Conservation (phyloP, 345 rosid genomes). For the Dipteronia sinensis region DNA sequence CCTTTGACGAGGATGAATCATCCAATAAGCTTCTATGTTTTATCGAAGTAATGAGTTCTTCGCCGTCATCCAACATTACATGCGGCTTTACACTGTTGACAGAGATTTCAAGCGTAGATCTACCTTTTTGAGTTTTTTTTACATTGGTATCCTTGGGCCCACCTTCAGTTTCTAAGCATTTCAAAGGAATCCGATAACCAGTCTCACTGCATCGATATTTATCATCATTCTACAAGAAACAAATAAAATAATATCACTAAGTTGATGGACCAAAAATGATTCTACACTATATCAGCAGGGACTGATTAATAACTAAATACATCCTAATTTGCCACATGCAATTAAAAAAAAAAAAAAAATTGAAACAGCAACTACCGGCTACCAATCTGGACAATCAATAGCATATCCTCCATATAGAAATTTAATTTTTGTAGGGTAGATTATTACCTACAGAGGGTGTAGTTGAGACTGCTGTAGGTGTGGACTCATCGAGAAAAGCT, state of each 20-base stretch:
- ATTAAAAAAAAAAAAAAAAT: neutral
- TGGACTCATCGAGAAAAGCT: too few species aligned
- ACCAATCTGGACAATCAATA: neutral
- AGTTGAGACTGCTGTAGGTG: too few species aligned
- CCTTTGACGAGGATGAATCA: constrained; percentile 39
- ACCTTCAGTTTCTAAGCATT: constrained; percentile 56
- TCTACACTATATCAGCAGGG: neutral
- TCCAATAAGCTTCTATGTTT: constrained; percentile 51
- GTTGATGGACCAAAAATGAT: neutral
- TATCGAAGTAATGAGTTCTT: constrained; percentile 15
- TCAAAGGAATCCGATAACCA: constrained; percentile 84
- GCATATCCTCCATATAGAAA: too few species aligned
- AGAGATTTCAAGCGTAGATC: constrained; percentile 40
- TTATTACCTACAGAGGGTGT: too few species aligned
- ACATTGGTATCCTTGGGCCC: constrained; percentile 24
- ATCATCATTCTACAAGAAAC: constrained; percentile 50
- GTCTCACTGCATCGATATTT: constrained; percentile 95
- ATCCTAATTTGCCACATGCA: neutral
- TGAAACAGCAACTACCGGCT: neutral
- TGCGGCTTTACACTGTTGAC: constrained; percentile 8
- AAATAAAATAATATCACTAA: constrained; percentile 9
- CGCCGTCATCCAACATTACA: constrained; percentile 27
- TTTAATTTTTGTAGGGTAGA: too few species aligned
- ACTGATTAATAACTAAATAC: neutral
- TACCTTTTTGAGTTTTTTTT: constrained; percentile 39